Evolutionary conservation across 805 yeast genomes (phyloP), one percentile per base, ranked within the genome.

Genomic region (Candida montana): DNA sequence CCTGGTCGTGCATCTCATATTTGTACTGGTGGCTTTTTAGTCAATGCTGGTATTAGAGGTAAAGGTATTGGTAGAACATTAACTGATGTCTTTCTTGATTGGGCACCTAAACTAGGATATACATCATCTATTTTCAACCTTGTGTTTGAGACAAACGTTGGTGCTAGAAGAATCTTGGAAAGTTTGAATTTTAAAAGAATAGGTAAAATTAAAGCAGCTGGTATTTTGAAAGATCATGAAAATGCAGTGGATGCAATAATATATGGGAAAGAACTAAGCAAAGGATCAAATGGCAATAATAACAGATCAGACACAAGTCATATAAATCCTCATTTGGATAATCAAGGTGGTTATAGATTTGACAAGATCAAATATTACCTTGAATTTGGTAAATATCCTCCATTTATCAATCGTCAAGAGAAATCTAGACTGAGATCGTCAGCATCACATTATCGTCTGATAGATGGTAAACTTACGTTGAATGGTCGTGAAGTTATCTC

Each of bases 1-100:
- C 96, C 97, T 0, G 98, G 98, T 2, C 69, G 98, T 34, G 83
- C 93, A 16, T 79, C 95, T 0, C 97, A 91, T 57, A 82, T 93
- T n/a, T 89, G 95, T 53, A 85, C 95, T 0, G 95, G 87, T 2
- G 82, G 83, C 17, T 84, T 91, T 52, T 65, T 91, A 28, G 98
- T 91, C 3, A 89, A 91, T 61, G 93, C 95, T 4, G 95, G 95
- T 49, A 87, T 87, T 51, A 69, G 99, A 53, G 89, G 91, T 20
- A 86, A 84, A 58, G 96, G 97, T 5, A 86, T 93, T 21, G 99
- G 98, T 5, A 69, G 82, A 41, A 83, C 93, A 0, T 61, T 93
- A 47, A 81, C 85, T 15, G 95, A 88, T 53, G 83, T 95, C 52
- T 87, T 79, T 52, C 59, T 90, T 19, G 87, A 83, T 45, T 93